A percentile compares a stretch with the other conserved stretches of the same genome.
These are phyloP conservation scores for Mortierella sp. DNA, from an alignment of 371 early-diverging fungal genomes.

Conservation along the genomic window DNA sequence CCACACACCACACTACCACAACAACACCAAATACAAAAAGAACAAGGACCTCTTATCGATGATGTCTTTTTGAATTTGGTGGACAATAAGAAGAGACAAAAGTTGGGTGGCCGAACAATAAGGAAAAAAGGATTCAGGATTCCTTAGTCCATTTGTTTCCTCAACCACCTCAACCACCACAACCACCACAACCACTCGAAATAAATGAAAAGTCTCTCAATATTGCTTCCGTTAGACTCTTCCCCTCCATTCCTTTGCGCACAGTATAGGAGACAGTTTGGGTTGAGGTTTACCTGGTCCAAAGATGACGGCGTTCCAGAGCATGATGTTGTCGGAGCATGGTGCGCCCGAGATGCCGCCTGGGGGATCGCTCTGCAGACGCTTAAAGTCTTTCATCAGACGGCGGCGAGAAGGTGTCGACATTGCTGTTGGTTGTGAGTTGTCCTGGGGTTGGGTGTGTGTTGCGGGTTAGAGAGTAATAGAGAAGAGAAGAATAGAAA, in stretches of 20 bases:
- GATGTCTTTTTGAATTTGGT: neutral
- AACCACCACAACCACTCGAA: too few species aligned
- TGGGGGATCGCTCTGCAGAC: conserved; percentile 96
- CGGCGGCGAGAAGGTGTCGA: conserved; percentile 91
- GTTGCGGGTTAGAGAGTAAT: conserved; percentile 2
- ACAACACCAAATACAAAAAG: neutral
- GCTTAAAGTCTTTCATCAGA: conserved; percentile 96
- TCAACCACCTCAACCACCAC: neutral
- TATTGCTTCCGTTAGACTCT: neutral
- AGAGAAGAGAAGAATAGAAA: neutral
- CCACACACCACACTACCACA: neutral
- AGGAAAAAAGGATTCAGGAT: neutral
- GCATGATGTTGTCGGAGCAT: conserved; percentile 94
- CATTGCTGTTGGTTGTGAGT: conserved; percentile 61
- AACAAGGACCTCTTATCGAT: neutral
- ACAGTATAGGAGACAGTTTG: neutral
- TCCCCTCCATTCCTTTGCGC: neutral
- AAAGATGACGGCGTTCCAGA: conserved; percentile 99
- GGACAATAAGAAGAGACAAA: neutral
- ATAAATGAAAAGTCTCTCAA: neutral
- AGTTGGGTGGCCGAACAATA: neutral
- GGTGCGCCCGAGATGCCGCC: conserved; percentile 94
- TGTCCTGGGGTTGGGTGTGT: neutral
- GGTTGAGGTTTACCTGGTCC: conserved; percentile 81
- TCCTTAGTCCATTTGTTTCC: neutral